Percentiles rank a stretch among this genome's conserved stretches.
Evolutionary conservation across 441 rosid species (phyloP).

Genomic region (Adansonia rubrostipa): DNA sequence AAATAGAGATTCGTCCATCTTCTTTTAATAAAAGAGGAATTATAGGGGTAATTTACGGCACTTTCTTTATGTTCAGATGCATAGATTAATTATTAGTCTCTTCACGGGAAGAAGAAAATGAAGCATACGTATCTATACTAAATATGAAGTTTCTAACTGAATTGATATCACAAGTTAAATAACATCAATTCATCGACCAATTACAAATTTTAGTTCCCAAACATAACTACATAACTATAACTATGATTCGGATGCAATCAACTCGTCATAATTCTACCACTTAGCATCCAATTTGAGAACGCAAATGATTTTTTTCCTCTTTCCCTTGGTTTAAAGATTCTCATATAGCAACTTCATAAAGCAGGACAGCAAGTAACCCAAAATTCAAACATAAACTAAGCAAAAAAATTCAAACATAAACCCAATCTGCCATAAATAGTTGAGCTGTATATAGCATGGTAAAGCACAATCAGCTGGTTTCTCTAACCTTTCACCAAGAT

Average conservation of each 20-base stretch:
- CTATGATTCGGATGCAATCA: neutral
- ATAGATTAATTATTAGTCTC: no score
- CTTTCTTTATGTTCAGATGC: no score
- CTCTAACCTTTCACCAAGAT: neutral
- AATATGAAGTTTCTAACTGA: no score
- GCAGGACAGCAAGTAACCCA: neutral
- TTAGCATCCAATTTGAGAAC: neutral
- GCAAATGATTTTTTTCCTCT: neutral
- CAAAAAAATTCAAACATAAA: neutral
- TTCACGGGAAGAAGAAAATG: no score
- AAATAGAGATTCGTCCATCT: no score
- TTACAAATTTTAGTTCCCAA: neutral
- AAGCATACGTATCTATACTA: no score
- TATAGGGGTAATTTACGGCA: no score
- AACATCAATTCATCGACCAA: neutral
- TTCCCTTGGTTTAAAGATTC: neutral
- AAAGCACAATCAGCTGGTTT: neutral
- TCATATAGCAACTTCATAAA: neutral
- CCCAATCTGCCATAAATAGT: neutral
- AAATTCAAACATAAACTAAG: neutral
- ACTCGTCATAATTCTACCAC: constrained; percentile 5
- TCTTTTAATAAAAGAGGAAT: no score
- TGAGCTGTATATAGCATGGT: neutral
- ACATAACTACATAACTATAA: neutral
- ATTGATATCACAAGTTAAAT: no score